Evolutionary conservation across 805 yeast species (phyloP), one percentile per base, ranked within the genome.

Genomic region (Teunomyces gatunensis): DNA sequence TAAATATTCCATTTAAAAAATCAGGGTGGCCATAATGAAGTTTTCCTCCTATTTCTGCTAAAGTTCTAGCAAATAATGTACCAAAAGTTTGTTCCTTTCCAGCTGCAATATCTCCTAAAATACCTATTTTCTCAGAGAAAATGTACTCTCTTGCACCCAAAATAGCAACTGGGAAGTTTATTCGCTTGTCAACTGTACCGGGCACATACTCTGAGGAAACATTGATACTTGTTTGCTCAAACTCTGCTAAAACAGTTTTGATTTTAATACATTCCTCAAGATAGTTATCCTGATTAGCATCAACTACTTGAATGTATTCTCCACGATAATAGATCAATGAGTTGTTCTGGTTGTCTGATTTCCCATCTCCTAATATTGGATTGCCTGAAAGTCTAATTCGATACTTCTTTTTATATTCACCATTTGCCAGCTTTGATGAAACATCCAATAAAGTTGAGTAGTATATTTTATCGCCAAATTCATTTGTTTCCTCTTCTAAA

Each of bases 71-170:
- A 74, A 92, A 91, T 58, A 92, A 72, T 0, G 98, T 91, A 21
- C 98, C 98, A 73, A 91, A 91, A 1, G 98, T 91, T 68, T 92
- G 97, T 63, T 91, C 98, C 66, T 91, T 91, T 6, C 96, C 97
- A 17, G 98, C 98, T 18, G 97, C 97, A 55, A 91, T 88, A 68
- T 91, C 97, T 42, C 97, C 98, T 36, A 91, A 73, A 10, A 91
- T 85, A 49, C 98, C 98, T 50, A 89, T 83, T 60, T 87, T 87
- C 67, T 91, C 97, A 2, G 96, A 87, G 69, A 92, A 92, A 27
- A 92, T 90, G 63, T 89, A 90, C 63, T 92, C 98, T 58, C 98
- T 80, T 1, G 97, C 96, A 37, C 98, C 97, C 37, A 92, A 78
- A 57, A 92, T 90, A 0, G 97, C 98, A 13, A 92, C 95, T 1